Percentiles rank a stretch among this genome's conserved stretches.
phyloP scores from a whole-genome alignment of 1,139 yeast genomes.

The Tardiomyces depauwii region DNA sequence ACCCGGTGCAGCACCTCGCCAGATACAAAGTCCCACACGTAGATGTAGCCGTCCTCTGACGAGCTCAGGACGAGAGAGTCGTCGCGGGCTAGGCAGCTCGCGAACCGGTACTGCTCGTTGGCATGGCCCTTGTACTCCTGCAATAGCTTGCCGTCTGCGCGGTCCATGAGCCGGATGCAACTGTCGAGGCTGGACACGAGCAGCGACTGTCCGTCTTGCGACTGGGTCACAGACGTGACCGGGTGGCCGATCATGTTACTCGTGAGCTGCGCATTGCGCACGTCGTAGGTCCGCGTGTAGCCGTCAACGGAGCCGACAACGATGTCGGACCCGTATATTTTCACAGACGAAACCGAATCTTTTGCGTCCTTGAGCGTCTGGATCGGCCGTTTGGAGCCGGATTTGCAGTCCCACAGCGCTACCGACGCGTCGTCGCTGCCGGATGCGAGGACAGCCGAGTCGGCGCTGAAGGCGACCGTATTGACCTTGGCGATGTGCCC shows the following conservation, averaged over 20 bases:
- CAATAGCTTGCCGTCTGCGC: conserved; percentile 15
- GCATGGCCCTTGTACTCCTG: conserved; percentile 21
- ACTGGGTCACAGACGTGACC: conserved; percentile 17
- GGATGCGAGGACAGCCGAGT: conserved; percentile 22
- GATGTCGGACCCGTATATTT: conserved; percentile 14
- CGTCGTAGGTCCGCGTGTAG: conserved; percentile 22
- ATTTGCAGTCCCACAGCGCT: conserved; percentile 26
- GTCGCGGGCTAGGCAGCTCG: conserved; percentile 23
- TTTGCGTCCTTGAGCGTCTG: conserved; percentile 25
- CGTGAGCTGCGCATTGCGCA: conserved; percentile 21
- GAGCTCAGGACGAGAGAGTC: conserved; percentile 76
- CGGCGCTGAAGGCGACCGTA: conserved; percentile 19
- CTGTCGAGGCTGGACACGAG: conserved; percentile 21
- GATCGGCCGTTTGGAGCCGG: conserved; percentile 18
- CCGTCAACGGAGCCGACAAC: conserved; percentile 30
- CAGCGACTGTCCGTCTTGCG: conserved; percentile 13
- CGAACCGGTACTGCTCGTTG: conserved; percentile 18
- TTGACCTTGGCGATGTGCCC: conserved; percentile 26
- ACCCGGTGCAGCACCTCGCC: conserved; percentile 30
- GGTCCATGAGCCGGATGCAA: conserved; percentile 19
- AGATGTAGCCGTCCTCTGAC: conserved; percentile 79
- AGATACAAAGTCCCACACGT: conserved; percentile 75
- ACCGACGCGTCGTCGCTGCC: conserved; percentile 27
- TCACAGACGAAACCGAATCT: conserved; percentile 25
- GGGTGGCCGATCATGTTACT: conserved; percentile 23